Conservation (phyloP, 306 rosid species). For the Senna tora region DNA sequence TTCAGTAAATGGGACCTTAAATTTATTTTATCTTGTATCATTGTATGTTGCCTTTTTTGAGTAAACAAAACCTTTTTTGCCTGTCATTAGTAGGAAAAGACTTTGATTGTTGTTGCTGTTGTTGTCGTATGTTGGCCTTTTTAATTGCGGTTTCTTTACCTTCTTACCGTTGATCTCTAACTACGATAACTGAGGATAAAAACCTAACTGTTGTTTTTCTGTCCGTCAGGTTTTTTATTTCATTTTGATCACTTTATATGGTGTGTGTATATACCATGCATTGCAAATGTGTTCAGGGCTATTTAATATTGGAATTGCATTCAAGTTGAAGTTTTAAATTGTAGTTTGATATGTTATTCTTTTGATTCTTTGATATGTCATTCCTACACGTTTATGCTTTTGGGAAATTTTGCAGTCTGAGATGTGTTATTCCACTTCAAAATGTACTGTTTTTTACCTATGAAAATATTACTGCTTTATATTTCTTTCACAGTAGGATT, state of each 20-base stretch:
- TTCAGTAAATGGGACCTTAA: neutral
- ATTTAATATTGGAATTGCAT: neutral
- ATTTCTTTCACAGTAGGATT: neutral
- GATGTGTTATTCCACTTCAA: neutral
- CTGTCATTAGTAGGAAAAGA: no score
- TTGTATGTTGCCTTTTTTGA: no score
- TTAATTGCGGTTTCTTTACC: neutral
- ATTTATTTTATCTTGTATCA: neutral
- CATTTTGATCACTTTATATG: neutral
- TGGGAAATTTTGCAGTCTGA: neutral
- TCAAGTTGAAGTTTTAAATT: neutral
- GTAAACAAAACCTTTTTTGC: no score
- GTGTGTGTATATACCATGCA: neutral
- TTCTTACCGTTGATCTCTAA: neutral
- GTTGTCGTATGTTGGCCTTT: conserved; percentile 10
- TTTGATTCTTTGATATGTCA: no score
- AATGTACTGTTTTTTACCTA: neutral
- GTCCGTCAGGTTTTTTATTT: neutral
- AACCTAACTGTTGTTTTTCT: neutral
- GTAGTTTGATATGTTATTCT: neutral
- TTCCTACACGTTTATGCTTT: neutral
- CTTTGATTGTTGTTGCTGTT: no score
- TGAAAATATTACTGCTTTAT: neutral
- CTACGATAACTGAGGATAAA: neutral
- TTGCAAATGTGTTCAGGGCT: conserved; percentile 7